Percentiles rank a stretch among this genome's conserved stretches.
Conservation (phyloP, 164 flowering plant species). For the Buxus sempervirens region DNA sequence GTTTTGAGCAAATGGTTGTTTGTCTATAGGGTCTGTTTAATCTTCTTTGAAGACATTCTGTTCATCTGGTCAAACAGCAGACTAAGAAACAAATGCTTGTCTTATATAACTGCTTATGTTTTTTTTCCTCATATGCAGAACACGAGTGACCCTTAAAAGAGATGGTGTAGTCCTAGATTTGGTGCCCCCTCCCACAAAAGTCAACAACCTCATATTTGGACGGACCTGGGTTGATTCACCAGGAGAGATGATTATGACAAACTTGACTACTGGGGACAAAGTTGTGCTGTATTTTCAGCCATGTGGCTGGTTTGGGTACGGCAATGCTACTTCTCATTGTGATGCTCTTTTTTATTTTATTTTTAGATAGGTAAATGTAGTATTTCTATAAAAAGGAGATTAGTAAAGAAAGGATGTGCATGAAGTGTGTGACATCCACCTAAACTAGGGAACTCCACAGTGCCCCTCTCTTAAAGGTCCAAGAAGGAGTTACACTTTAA, state of each 20-base stretch:
- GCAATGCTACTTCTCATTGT: not conserved
- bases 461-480: too few species aligned
- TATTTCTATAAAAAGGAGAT: too few species aligned
- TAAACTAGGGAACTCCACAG: too few species aligned
- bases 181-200: constrained; percentile 80
- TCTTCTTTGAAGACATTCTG: too few species aligned
- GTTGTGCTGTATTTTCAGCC: constrained; percentile 77
- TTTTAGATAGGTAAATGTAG: too few species aligned
- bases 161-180: constrained; percentile 71
- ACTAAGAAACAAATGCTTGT: not conserved
- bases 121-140: constrained; percentile 33
- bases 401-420: too few species aligned
- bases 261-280: constrained; percentile 79
- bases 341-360: not conserved
- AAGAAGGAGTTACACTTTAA: too few species aligned
- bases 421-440: too few species aligned
- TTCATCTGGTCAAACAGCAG: not conserved
- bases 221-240: constrained; percentile 79
- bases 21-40: too few species aligned
- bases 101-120: not conserved
- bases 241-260: constrained; percentile 81
- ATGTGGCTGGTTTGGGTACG: constrained; percentile 93
- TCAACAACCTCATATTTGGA: constrained; percentile 74
- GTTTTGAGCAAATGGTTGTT: too few species aligned
- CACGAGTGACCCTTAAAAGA: constrained; percentile 63